Evolutionary conservation across 257 asterid genomes (phyloP), one percentile per base, ranked within the genome.

Genomic region (Apocynum venetum): DNA sequence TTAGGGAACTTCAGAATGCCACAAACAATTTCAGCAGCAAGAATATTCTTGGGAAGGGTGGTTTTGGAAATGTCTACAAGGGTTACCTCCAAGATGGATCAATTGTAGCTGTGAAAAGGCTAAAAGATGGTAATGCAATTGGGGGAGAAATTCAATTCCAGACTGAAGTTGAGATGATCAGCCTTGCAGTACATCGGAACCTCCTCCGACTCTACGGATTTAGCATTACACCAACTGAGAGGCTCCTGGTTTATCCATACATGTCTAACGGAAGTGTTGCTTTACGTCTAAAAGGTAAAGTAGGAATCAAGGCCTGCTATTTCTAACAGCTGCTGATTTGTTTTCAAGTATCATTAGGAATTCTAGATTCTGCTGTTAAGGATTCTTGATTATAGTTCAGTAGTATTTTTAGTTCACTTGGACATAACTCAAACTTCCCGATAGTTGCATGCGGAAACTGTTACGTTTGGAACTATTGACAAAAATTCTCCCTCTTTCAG

Each of bases 191-290:
- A 8, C 99, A 95, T 71, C 80, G 98, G 55, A 89, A 95, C 77
- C 96, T 93, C 74, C 98, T 95, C 31, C 86, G 96, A 11, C 81
- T 95, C 4, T 91, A 90, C 6, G 99, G 99, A 3, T 95, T 93
- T 71, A 91, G 97, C 85, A 83, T 87, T 38, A 91, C 98, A 19
- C 80, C 93, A 25, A 77, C 87, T 0, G 98, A 95, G 83, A 90
- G 93, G 82, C 96, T 95, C 74, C 86, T 95, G 15, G 90, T 95
- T 46, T 93, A 95, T 77, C 99, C 99, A 17, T 93, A 87, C 78
- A 93, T 95, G 99, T 91, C 97, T 14, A 95, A 95, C 53, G 99
- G 99, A 75, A 95, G 99, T 4, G 99, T 95, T 11, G 98, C 98
- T 70, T 91, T 85, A 0, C 96, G 99, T 49, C 96, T 95, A 73